Conservation (phyloP, 1,284 basidiomycete species). For the Pseudozyma thailandica region DNA sequence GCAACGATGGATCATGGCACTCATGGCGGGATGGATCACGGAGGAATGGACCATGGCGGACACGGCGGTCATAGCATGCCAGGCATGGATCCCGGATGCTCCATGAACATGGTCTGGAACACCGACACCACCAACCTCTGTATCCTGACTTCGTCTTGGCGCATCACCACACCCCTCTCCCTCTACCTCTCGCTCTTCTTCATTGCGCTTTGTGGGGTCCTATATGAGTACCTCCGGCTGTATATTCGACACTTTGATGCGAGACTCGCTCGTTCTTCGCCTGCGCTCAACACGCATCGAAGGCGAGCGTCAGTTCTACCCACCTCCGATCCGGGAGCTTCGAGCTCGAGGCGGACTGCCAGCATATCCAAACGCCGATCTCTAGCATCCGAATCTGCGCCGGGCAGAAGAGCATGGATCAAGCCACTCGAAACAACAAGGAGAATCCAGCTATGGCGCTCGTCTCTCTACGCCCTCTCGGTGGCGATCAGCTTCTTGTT, state of each 20-base stretch:
- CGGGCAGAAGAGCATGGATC: slow-evolving; percentile 1
- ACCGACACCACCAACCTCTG: slow-evolving; percentile 35
- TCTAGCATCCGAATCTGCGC: not conserved
- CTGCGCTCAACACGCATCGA: slow-evolving; percentile 4
- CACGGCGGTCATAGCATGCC: not conserved
- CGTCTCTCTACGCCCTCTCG: slow-evolving; percentile 37
- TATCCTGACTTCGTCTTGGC: slow-evolving; percentile 39
- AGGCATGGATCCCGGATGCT: slow-evolving; percentile 15
- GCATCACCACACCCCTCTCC: slow-evolving; percentile 17
- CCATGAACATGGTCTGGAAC: slow-evolving; percentile 52
- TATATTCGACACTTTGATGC: slow-evolving; percentile 30
- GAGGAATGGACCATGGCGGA: slow-evolving; percentile 18
- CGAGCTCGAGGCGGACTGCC: not conserved
- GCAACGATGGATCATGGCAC: not conserved
- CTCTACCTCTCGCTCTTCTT: slow-evolving; percentile 27
- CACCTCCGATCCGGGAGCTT: not conserved
- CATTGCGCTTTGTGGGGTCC: slow-evolving; percentile 14
- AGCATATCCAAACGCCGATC: slow-evolving; percentile 14
- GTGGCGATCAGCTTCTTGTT: slow-evolving; percentile 48
- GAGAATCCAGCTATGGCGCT: slow-evolving; percentile 19
- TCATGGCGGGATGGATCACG: slow-evolving; percentile 30
- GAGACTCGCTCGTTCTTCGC: not conserved
- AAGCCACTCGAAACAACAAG: slow-evolving; percentile 7
- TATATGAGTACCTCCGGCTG: slow-evolving; percentile 35
- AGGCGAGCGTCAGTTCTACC: slow-evolving; percentile 20